Evolutionary conservation across 352 stramenopile genomes (phyloP), one percentile per base, ranked within the genome.

Genomic region (Proteromonas lacertae): DNA sequence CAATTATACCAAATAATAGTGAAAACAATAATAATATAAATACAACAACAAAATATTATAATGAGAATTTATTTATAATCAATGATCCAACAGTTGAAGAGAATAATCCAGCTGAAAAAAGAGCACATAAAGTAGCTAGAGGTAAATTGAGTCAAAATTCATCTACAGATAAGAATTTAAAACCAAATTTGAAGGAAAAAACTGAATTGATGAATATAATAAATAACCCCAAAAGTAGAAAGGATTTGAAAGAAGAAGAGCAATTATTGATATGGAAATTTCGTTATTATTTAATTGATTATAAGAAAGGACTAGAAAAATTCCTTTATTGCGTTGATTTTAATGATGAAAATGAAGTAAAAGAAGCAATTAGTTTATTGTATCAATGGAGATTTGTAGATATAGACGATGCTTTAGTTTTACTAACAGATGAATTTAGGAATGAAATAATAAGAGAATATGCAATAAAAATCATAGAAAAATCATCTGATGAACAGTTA

Each of bases 321-420:
- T 94, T 97, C 51, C 48, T 97, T 2, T 53, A 94, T 4, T 82
- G 70, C 7, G 81, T 97, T 4, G 78, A 97, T 57, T 97, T 82
- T 82, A 82, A 79, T 35, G 72, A 90, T 24, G 78, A 92, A 48
- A 66, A 66, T 14, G 84, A 97, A 51, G 79, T 93, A 17, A 78
- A 84, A 19, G 4, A 81, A 94, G 59, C 9, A 35, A 9, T 24
- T 24, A 9, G 60, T 60, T 1, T 69, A 59, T 0, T 62, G 76
- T 42, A 29, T 79, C 35, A 39, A 75, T 29, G 4, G 4, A 9
- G 9, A 9, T 26, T 26, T 26, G 4, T 26, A 26, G 4, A 9
- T 26, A 9, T 26, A 26, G 4, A 9, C 4, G 4, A 9, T 9
- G 4, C 4, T 26, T 26, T 26, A 9, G 4, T 9, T 26, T 26